phyloP scores from a whole-genome alignment of 805 yeast genomes.

The Tetrapisispora taiwanensis region DNA sequence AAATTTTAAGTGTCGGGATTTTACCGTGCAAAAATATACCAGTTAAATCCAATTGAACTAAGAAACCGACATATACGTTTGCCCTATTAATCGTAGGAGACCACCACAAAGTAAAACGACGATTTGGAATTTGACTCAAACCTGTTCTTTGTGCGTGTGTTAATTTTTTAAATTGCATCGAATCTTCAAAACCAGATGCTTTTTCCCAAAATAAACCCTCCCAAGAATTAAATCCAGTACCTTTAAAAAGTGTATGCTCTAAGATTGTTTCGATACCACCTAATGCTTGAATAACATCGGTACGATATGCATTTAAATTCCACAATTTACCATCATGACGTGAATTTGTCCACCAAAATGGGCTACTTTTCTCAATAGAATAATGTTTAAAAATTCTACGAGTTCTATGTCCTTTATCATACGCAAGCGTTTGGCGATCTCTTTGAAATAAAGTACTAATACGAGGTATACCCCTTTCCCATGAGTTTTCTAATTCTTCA shows the following conservation, averaged over 20 bases:
- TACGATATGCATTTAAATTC: constrained; percentile 85
- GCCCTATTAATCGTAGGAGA: constrained; percentile 98
- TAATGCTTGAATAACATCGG: constrained; percentile 92
- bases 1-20: constrained; percentile 92
- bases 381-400: constrained; percentile 71
- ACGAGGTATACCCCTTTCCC: constrained; percentile 97
- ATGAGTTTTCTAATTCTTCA: constrained; percentile 86
- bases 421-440: constrained; percentile 87
- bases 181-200: constrained; percentile 94
- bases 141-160: constrained; percentile 98
- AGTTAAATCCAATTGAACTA: constrained; percentile 90
- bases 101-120: constrained; percentile 98
- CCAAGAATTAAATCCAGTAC: constrained; percentile 97
- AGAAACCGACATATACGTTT: constrained; percentile 93
- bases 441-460: constrained; percentile 91
- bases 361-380: constrained; percentile 61
- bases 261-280: constrained; percentile 96
- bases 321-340: constrained; percentile 94
- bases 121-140: constrained; percentile 91
- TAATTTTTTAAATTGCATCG: constrained; percentile 84
- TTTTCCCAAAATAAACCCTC: constrained; percentile 98
- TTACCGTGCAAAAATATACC: constrained; percentile 97
- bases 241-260: constrained; percentile 90
- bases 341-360: constrained; percentile 94
- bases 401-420: constrained; percentile 86